Evolutionary conservation across 257 asterid genomes (phyloP).

Genomic region (Datura wrightii): DNA sequence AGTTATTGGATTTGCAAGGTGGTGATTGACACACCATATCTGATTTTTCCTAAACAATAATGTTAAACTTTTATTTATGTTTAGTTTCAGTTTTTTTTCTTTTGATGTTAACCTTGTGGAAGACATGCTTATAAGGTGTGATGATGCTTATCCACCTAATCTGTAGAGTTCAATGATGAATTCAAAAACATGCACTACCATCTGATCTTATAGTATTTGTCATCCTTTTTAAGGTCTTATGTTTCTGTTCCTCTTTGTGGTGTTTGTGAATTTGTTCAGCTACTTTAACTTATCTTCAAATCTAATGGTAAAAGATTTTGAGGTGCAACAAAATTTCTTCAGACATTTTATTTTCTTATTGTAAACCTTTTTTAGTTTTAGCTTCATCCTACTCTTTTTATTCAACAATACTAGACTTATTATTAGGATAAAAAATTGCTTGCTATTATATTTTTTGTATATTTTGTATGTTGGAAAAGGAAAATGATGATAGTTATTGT

Average conservation of each 20-base stretch:
- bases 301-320: no score
- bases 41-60: slow-evolving; percentile 36
- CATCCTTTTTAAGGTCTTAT: not conserved
- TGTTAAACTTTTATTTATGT: not conserved
- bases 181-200: slow-evolving; percentile 76
- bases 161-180: slow-evolving; percentile 72
- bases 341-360: no score
- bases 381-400: no score
- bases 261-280: not conserved
- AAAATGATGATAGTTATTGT: slow-evolving; percentile 49
- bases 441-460: not conserved
- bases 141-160: slow-evolving; percentile 56
- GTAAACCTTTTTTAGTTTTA: no score
- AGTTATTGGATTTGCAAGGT: slow-evolving; percentile 34
- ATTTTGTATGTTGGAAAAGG: not conserved
- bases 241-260: not conserved
- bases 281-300: no score
- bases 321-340: no score
- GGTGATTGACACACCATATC: slow-evolving; percentile 49
- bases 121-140: slow-evolving; percentile 26
- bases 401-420: no score
- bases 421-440: no score
- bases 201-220: slow-evolving; percentile 60
- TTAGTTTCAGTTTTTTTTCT: not conserved
- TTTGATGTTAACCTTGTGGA: not conserved